Conservation (phyloP, 306 rosid species). For the Crotalaria pallida region DNA sequence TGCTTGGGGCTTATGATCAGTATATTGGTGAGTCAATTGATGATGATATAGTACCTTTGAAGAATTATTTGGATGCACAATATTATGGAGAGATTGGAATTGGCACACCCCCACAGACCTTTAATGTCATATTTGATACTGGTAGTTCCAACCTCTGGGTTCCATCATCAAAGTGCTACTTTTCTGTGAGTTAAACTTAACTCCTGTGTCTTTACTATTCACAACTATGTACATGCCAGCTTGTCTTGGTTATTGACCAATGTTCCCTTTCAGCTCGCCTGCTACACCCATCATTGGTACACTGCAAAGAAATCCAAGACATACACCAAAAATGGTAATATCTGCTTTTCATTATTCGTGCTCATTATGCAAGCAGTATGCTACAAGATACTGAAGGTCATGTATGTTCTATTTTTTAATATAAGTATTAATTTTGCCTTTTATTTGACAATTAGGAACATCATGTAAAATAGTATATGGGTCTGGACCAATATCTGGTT, state of each 20-base stretch:
- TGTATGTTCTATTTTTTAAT: neutral
- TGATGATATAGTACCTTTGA: constrained; percentile 55
- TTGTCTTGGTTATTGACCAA: neutral
- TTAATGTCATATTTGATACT: constrained; percentile 77
- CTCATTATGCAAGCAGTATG: neutral
- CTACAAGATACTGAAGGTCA: neutral
- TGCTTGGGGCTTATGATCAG: constrained; percentile 23
- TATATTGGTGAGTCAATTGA: constrained; percentile 16
- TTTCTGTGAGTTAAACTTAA: constrained; percentile 57
- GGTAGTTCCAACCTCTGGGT: constrained; percentile 91
- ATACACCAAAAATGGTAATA: constrained; percentile 54
- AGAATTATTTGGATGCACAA: constrained; percentile 76
- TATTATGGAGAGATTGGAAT: constrained; percentile 86
- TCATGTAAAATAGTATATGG: constrained; percentile 65
- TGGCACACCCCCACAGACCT: constrained; percentile 81
- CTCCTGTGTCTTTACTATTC: neutral
- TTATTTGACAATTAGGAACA: constrained; percentile 50
- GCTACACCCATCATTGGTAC: constrained; percentile 65
- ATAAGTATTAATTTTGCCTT: neutral
- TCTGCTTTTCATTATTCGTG: neutral
- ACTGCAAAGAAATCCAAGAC: constrained; percentile 60
- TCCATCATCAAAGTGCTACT: constrained; percentile 74
- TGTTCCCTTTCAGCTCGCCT: constrained; percentile 49
- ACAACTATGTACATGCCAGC: neutral
- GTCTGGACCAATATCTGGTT: constrained; percentile 76